These are phyloP conservation scores for Lachancea mirantina DNA, from an alignment of 805 yeast species.

Conservation along the genomic window DNA sequence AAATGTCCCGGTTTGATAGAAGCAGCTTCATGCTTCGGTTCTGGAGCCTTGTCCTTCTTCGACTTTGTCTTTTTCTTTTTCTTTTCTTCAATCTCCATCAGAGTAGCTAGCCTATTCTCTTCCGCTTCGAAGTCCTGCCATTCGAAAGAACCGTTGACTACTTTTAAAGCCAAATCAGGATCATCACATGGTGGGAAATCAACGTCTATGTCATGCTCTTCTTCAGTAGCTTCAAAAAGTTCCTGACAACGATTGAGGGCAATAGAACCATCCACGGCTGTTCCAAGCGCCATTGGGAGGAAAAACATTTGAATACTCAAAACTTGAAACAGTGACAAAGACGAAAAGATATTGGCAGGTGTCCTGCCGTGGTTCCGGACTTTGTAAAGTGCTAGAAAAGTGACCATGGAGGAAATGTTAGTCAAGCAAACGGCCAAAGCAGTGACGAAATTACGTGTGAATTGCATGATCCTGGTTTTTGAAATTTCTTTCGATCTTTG, in stretches of 20 bases:
- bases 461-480: slow-evolving; percentile 54
- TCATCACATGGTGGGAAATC: slow-evolving; percentile 16
- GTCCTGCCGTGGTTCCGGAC: slow-evolving; percentile 35
- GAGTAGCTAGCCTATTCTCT: slow-evolving; percentile 20
- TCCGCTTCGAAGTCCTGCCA: slow-evolving; percentile 53
- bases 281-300: slow-evolving; percentile 63
- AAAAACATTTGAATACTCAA: slow-evolving; percentile 57
- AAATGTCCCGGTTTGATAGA: slow-evolving; percentile 5
- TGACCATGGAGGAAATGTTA: slow-evolving; percentile 59
- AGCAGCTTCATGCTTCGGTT: slow-evolving; percentile 2
- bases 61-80: slow-evolving; percentile 4
- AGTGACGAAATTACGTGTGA: slow-evolving; percentile 53
- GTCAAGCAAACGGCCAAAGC: slow-evolving; percentile 66
- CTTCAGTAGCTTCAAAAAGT: slow-evolving; percentile 41
- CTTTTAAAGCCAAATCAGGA: slow-evolving; percentile 38
- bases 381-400: slow-evolving; percentile 42
- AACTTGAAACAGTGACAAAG: slow-evolving; percentile 59
- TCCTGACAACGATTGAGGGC: slow-evolving; percentile 54
- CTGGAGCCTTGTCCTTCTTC: slow-evolving; percentile 1
- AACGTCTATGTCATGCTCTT: slow-evolving; percentile 18
- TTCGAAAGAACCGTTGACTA: slow-evolving; percentile 49
- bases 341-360: slow-evolving; percentile 63
- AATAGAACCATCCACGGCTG: slow-evolving; percentile 60
- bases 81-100: no score
- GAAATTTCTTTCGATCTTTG: slow-evolving; percentile 57